Base-by-base conservation (phyloP, 768 basidiomycete genomes). In the Psilocybe cubensis region DNA sequence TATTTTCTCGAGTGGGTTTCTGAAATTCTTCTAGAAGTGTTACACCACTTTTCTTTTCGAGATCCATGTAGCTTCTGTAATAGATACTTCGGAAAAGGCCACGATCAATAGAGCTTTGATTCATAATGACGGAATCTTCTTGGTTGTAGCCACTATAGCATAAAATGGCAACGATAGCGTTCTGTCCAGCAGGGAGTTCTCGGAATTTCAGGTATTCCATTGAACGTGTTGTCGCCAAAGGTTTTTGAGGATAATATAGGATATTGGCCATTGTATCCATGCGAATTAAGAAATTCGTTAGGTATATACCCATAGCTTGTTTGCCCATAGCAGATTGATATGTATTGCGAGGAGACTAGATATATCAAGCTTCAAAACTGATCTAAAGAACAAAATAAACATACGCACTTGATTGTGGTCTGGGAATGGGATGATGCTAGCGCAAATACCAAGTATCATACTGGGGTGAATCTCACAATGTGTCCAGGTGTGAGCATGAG, bases 231-330 rank as follows among this genome's bases (percentile, higher is more conserved):
- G 96, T 98, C 1, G 96, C 96, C 44, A 98, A 88, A 29, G 96
- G 97, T 71, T 99, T 99, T 78, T 99, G 96, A 24, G 96, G 96
- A 71, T 99, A 99, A 74, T 97, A 99, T 43, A 99, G 83, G 61
- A 99, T 97, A 69, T 99, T 99, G 64, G 96, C 94, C 96, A 98
- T 98, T 9, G 97, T 99, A 72, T 99, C 96, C 94, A 98, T 96
- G 52, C 96, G 94, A 64, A 98, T 91, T 64, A 97, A 85, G 82
- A 96, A 99, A 74, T 98, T 99, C 31, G 96, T 98, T 31, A 98
- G 83, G 75, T 92, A 97, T 63, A 98, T 94, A 49, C 97, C 96
- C 96, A 99, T 99, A 10, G 96, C 96, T 85, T 99, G 96, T 78
- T 99, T 99, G 65, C 97, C 97, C 96, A 99, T 99, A 51, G 96